Percentiles rank a stretch among this genome's conserved stretches.
phyloP scores from a whole-genome alignment of 169 alveolate genomes.

The Eimeria zaria region DNA sequence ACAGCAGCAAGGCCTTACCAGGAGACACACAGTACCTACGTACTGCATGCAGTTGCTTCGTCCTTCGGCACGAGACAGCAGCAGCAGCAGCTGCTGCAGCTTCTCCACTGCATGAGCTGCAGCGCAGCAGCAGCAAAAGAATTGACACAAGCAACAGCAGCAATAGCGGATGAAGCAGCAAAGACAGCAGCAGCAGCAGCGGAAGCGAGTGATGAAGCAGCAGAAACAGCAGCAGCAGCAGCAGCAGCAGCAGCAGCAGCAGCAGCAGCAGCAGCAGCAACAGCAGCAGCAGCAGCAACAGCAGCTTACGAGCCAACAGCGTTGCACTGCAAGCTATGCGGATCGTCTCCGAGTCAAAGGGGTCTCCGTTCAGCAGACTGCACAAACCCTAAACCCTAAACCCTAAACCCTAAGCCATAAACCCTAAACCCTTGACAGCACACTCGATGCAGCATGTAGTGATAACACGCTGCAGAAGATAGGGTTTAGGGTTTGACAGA shows the following conservation, averaged over 20 bases:
- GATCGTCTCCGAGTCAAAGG: conserved; percentile 13
- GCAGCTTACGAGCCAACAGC: conserved; percentile 27
- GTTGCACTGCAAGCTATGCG: conserved; percentile 31
- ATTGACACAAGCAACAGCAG: not conserved
- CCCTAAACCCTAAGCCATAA: conserved; percentile 23
- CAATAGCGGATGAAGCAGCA: not conserved
- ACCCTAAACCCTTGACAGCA: not conserved
- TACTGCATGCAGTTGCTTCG: not conserved
- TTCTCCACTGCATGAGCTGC: conserved; percentile 12
- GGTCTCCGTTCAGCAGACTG: conserved; percentile 31
- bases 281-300: not conserved
- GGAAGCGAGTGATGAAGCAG: too few species aligned
- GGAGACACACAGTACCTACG: not conserved
- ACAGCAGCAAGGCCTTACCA: not conserved
- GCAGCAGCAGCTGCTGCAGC: conserved; percentile 49
- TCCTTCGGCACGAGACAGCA: not conserved
- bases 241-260: not conserved
- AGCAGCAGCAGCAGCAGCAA: not conserved
- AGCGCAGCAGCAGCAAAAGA: conserved; percentile 33
- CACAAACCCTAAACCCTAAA: conserved; percentile 21
- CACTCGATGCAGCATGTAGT: not conserved
- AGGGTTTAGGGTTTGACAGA: not conserved
- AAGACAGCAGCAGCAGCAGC: conserved; percentile 4
- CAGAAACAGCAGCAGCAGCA: not conserved
- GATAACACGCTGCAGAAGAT: not conserved